phyloP scores from a whole-genome alignment of 352 stramenopile genomes.

The Thalassiosira hispida region DNA sequence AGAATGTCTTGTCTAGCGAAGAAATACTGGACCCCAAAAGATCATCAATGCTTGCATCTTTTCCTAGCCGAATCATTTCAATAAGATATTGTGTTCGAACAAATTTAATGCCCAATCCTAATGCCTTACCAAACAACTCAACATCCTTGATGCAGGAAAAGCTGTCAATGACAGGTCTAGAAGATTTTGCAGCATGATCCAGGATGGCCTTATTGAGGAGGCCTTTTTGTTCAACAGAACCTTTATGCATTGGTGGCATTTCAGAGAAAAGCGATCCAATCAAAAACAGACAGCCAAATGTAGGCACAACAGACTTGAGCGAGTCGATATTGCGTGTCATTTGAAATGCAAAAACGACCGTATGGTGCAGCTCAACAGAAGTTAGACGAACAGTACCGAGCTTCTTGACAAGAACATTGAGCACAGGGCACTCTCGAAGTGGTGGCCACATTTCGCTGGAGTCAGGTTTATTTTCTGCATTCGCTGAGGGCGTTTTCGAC shows the following conservation, averaged over 20 bases:
- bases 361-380: constrained; percentile 64
- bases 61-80: constrained; percentile 74
- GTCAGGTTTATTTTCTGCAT: constrained; percentile 2
- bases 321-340: constrained; percentile 55
- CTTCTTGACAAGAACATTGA: constrained; percentile 53
- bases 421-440: constrained; percentile 56
- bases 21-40: constrained; percentile 53
- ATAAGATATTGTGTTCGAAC: constrained; percentile 69
- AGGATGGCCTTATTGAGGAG: constrained; percentile 71
- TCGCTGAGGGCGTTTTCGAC: constrained; percentile 28
- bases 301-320: constrained; percentile 59
- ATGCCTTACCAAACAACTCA: constrained; percentile 65
- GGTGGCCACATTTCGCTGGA: constrained; percentile 58
- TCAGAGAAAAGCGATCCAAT: constrained; percentile 57
- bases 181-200: constrained; percentile 48
- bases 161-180: constrained; percentile 48
- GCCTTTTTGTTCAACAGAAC: constrained; percentile 49
- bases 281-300: constrained; percentile 64
- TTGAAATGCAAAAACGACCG: constrained; percentile 63
- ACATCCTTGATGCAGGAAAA: constrained; percentile 39
- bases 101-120: constrained; percentile 63
- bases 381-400: constrained; percentile 39
- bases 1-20: constrained; percentile 53
- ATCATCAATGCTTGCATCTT: constrained; percentile 70
- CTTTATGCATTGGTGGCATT: constrained; percentile 38